Conservation (phyloP, 148 eudicot species). For the Drosera capensis region DNA sequence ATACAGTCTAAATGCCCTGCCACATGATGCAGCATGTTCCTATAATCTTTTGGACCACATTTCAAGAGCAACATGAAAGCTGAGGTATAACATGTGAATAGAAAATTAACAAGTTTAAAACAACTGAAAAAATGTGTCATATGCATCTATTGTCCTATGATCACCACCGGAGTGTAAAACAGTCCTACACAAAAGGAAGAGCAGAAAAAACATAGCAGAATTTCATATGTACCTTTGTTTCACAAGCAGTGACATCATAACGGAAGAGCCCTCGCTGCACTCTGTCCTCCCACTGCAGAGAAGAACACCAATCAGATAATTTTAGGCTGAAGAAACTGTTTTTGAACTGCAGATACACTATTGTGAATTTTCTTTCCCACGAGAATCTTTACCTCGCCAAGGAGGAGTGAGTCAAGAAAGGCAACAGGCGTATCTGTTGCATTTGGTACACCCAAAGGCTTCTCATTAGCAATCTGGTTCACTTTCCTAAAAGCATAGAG, state of each 20-base stretch:
- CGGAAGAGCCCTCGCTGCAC: slow-evolving; percentile 30
- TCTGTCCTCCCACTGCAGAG: slow-evolving; percentile 45
- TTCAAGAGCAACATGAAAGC: too few species aligned
- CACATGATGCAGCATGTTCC: too few species aligned
- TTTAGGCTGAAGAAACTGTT: background rate
- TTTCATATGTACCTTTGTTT: slow-evolving; percentile 29
- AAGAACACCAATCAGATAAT: slow-evolving; percentile 15
- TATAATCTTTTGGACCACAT: too few species aligned
- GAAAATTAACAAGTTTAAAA: too few species aligned
- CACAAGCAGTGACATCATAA: slow-evolving; percentile 48
- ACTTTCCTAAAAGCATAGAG: slow-evolving; percentile 46
- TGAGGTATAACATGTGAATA: too few species aligned
- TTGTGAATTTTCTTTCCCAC: background rate
- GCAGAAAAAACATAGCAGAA: background rate
- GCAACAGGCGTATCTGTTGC: slow-evolving; percentile 54
- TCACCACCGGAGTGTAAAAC: background rate
- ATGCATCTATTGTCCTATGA: background rate
- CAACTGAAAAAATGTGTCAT: background rate
- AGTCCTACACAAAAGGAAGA: background rate
- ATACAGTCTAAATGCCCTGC: too few species aligned
- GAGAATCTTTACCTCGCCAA: slow-evolving; percentile 64
- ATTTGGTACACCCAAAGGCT: slow-evolving; percentile 18
- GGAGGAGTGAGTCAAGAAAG: slow-evolving; percentile 78
- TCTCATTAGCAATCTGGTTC: slow-evolving; percentile 11
- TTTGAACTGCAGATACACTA: background rate